These are phyloP conservation scores for Phytophthora brassicae DNA, from an alignment of 352 stramenopile species.

Conservation along the genomic window DNA sequence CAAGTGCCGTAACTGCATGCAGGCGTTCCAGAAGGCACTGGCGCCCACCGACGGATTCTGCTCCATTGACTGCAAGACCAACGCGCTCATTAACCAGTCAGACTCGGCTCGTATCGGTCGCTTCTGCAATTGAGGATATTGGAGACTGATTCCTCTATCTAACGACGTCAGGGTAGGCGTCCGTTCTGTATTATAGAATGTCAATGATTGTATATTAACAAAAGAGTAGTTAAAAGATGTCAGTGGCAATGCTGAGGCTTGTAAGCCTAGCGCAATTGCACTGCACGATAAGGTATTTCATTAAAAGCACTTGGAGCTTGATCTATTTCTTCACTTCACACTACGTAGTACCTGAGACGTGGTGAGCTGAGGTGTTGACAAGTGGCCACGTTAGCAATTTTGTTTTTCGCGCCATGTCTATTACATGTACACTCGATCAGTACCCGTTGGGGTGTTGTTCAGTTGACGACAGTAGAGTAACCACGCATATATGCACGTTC, in stretches of 20 bases:
- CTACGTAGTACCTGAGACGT: not conserved
- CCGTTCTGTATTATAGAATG: constrained; percentile 38
- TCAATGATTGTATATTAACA: constrained; percentile 36
- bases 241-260: constrained; percentile 16
- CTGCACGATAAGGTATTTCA: constrained; percentile 33
- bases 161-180: constrained; percentile 22
- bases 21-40: constrained; percentile 68
- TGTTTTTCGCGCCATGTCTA: no score
- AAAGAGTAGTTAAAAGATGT: constrained; percentile 27
- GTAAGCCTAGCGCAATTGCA: constrained; percentile 21
- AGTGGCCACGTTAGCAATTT: not conserved
- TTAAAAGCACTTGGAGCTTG: not conserved
- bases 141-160: constrained; percentile 30
- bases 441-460: not conserved
- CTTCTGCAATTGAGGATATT: constrained; percentile 43
- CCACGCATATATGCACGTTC: constrained; percentile 12
- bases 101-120: constrained; percentile 67
- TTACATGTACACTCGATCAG: no score
- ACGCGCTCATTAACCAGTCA: constrained; percentile 68
- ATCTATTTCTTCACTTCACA: not conserved
- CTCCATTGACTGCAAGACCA: constrained; percentile 89
- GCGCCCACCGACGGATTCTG: constrained; percentile 74
- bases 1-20: constrained; percentile 83
- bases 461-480: no score
- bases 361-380: no score